phyloP scores from a whole-genome alignment of 257 asterid genomes.

The Asclepias syriaca region DNA sequence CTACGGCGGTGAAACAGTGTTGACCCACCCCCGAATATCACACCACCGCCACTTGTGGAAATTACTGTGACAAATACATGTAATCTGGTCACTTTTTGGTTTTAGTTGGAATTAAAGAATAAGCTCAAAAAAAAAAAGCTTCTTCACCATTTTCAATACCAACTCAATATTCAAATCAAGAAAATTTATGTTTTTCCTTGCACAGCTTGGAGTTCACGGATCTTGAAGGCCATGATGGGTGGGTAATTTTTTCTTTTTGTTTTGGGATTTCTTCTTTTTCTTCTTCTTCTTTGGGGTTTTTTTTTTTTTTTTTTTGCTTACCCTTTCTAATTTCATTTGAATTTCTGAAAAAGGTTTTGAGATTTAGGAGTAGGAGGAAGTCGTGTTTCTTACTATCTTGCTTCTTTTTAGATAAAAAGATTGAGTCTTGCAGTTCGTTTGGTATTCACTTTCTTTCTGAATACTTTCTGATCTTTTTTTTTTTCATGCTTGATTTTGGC shows the following conservation, averaged over 20 bases:
- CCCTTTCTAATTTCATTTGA: conserved; percentile 4
- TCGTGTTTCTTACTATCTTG: background rate
- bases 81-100: conserved; percentile 15
- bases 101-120: conserved; percentile 8
- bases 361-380: background rate
- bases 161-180: background rate
- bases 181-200: background rate
- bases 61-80: conserved; percentile 14
- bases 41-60: background rate
- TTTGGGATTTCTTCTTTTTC: background rate
- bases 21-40: conserved; percentile 3
- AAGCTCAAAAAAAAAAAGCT: background rate
- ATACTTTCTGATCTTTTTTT: conserved; percentile 1
- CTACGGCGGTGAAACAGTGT: conserved; percentile 13
- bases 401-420: conserved; percentile 4
- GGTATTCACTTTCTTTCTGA: background rate
- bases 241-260: conserved; percentile 10
- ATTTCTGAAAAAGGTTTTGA: conserved; percentile 4
- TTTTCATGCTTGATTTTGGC: background rate
- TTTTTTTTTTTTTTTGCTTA: background rate
- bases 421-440: conserved; percentile 5
- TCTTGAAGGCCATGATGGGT: background rate
- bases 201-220: conserved; percentile 13
- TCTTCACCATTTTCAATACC: conserved; percentile 6
- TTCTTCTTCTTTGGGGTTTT: too few species aligned